Evolutionary conservation across 2,329 filamentous ascomycete genomes (phyloP).

Genomic region (Lachnellula subtilissima): DNA sequence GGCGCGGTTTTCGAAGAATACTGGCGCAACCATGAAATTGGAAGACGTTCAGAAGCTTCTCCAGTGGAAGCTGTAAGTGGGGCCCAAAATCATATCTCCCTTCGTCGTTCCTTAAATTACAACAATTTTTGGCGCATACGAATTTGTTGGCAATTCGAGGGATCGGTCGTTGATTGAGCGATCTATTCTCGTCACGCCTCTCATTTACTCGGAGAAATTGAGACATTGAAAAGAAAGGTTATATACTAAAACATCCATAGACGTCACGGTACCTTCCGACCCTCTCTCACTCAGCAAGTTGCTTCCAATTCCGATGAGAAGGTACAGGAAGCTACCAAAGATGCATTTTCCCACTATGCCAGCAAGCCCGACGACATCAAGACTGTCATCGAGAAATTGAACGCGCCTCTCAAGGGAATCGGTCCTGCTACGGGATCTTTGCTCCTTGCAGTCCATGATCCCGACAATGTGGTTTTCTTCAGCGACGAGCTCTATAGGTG

Average conservation of each 20-base stretch:
- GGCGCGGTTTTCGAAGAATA: slow-evolving; percentile 37
- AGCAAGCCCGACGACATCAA: slow-evolving; percentile 32
- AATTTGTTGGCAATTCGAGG: neutral
- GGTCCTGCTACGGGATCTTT: slow-evolving; percentile 77
- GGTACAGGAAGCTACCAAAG: slow-evolving; percentile 45
- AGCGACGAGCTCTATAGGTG: slow-evolving; percentile 75
- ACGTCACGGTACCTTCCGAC: slow-evolving; percentile 57
- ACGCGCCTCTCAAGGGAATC: slow-evolving; percentile 60
- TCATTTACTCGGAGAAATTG: no score
- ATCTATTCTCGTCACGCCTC: no score
- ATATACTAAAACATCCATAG: slow-evolving; percentile 15
- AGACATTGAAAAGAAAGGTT: no score
- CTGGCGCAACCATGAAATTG: slow-evolving; percentile 43
- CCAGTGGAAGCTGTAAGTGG: slow-evolving; percentile 65
- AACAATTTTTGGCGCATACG: slow-evolving; percentile 6
- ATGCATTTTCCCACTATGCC: slow-evolving; percentile 47
- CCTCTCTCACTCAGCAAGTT: slow-evolving; percentile 55
- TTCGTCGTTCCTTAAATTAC: slow-evolving; percentile 7
- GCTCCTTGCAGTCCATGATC: slow-evolving; percentile 60
- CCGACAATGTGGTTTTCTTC: slow-evolving; percentile 64
- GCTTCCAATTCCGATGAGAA: slow-evolving; percentile 45
- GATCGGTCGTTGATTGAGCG: no score
- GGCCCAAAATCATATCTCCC: neutral
- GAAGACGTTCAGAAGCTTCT: slow-evolving; percentile 57
- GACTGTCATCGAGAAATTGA: slow-evolving; percentile 49